A percentile compares a stretch with the other conserved stretches of the same genome.
phyloP scores from a whole-genome alignment of 2,329 filamentous ascomycete species.

The Aspergillus fijiensis region DNA sequence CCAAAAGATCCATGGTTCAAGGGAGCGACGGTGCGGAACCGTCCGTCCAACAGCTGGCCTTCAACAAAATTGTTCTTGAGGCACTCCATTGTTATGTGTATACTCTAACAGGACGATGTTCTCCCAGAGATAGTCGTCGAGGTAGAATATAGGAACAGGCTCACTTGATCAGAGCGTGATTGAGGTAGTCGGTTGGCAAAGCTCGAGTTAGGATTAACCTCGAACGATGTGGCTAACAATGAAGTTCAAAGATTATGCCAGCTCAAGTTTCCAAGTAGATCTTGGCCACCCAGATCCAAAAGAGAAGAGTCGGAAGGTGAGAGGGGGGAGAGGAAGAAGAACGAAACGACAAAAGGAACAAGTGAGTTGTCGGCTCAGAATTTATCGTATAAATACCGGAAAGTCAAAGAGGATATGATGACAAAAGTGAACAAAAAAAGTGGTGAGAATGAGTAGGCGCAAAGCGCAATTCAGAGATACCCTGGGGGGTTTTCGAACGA shows the following conservation, averaged over 20 bases:
- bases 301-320: slow-evolving; percentile 25
- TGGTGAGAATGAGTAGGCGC: slow-evolving; percentile 26
- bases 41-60: slow-evolving; percentile 55
- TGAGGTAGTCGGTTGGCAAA: slow-evolving; percentile 15
- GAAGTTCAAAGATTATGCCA: slow-evolving; percentile 28
- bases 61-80: slow-evolving; percentile 38
- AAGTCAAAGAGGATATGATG: slow-evolving; percentile 23
- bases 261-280: slow-evolving; percentile 23
- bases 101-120: slow-evolving; percentile 19
- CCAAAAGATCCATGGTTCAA: slow-evolving; percentile 99
- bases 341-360: slow-evolving; percentile 19
- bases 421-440: slow-evolving; percentile 28
- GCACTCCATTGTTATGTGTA: slow-evolving; percentile 33
- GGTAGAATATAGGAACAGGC: slow-evolving; percentile 10
- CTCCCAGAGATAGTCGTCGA: slow-evolving; percentile 14
- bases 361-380: slow-evolving; percentile 22
- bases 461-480: slow-evolving; percentile 28
- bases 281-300: slow-evolving; percentile 25
- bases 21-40: slow-evolving; percentile 86
- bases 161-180: slow-evolving; percentile 17
- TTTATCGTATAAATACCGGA: slow-evolving; percentile 30
- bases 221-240: slow-evolving; percentile 33
- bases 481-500: slow-evolving; percentile 27
- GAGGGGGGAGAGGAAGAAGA: slow-evolving; percentile 23
- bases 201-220: slow-evolving; percentile 19